phyloP scores from a whole-genome alignment of 106 monocot species.

The Alisma plantagoaquatica region DNA sequence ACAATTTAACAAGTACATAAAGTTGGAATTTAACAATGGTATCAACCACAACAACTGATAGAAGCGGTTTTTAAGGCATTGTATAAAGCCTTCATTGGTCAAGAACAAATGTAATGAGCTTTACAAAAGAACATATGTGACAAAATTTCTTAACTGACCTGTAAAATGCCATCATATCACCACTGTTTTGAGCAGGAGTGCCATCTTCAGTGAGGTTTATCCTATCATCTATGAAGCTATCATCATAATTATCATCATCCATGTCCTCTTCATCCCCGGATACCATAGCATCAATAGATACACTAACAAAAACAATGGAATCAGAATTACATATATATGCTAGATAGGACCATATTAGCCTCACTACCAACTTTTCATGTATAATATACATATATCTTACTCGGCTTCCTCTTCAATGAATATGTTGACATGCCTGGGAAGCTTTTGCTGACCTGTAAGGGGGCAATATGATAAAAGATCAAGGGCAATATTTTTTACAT shows the following conservation, averaged over 20 bases:
- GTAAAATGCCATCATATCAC: slow-evolving; percentile 90
- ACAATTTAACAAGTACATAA: no score
- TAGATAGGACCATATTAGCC: no score
- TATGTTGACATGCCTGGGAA: slow-evolving; percentile 9
- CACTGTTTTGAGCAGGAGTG: slow-evolving; percentile 38
- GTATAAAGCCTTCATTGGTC: no score
- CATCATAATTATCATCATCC: slow-evolving; percentile 55
- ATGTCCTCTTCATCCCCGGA: slow-evolving; percentile 74
- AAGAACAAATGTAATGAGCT: no score
- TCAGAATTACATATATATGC: no score
- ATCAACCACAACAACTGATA: no score
- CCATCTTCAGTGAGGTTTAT: slow-evolving; percentile 31
- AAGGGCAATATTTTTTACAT: no score
- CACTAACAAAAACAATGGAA: slow-evolving; percentile 47
- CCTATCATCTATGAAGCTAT: slow-evolving; percentile 89
- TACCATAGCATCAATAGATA: slow-evolving; percentile 63
- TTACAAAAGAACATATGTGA: not conserved
- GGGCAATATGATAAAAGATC: no score
- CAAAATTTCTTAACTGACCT: slow-evolving; percentile 29
- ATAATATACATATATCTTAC: slow-evolving; percentile 36
- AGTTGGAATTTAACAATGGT: no score
- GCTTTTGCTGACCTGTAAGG: slow-evolving; percentile 41
- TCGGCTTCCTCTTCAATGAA: slow-evolving; percentile 95
- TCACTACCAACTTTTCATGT: not conserved
- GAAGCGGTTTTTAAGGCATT: no score